These are phyloP conservation scores for Sicyos baderoa DNA, from an alignment of 306 rosid species.

Conservation along the genomic window DNA sequence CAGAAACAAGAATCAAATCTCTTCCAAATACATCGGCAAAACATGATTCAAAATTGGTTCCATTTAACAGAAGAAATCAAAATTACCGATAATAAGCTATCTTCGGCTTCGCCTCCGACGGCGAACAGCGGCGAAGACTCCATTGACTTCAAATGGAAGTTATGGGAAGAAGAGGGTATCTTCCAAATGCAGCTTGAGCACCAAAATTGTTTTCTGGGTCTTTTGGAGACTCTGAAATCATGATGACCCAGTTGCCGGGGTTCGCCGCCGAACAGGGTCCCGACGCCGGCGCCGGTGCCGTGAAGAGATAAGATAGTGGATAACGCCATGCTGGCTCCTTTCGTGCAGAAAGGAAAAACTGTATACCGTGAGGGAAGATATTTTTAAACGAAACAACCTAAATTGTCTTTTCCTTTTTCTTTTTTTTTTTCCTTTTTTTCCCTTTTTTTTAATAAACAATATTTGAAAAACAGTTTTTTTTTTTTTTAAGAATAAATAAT, in stretches of 20 bases:
- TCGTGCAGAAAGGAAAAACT: background rate
- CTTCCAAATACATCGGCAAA: conserved; percentile 40
- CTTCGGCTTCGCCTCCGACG: conserved; percentile 57
- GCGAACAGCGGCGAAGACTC: conserved; percentile 35
- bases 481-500: too few relatives aligned
- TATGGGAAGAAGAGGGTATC: conserved; percentile 16
- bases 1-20: background rate
- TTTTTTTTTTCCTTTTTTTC: too few relatives aligned
- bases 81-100: conserved; percentile 48
- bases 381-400: background rate
- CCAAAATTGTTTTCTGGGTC: conserved; percentile 26
- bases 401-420: background rate
- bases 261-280: conserved; percentile 24
- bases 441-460: too few relatives aligned
- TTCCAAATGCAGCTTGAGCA: conserved; percentile 28
- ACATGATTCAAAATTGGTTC: conserved; percentile 4
- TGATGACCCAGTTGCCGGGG: conserved; percentile 26
- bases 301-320: conserved; percentile 33
- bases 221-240: conserved; percentile 21
- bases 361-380: conserved; percentile 8
- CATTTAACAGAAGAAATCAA: background rate
- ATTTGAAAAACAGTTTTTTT: too few relatives aligned
- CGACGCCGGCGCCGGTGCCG: conserved; percentile 19
- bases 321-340: conserved; percentile 39
- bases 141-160: conserved; percentile 23